Percentiles rank a stretch among this genome's conserved stretches.
Evolutionary conservation across 2,329 filamentous ascomycete genomes (phyloP).

Genomic region (Calonectria pseudoreteaudii): DNA sequence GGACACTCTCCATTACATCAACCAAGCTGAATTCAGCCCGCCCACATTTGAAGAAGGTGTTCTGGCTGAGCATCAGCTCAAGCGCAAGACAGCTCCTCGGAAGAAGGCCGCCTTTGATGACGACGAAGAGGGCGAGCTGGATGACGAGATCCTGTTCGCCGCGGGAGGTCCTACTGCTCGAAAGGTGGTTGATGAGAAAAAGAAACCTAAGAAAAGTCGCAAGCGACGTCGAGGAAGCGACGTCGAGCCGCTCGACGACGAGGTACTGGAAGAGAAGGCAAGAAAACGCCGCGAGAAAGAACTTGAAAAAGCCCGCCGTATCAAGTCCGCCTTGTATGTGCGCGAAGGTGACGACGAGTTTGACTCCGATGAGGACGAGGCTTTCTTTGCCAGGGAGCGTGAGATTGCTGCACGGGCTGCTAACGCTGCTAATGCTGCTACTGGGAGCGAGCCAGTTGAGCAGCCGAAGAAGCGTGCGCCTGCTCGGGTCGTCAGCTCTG

Average conservation of each 20-base stretch:
- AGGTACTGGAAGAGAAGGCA: conserved; percentile 74
- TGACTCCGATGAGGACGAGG: conserved; percentile 76
- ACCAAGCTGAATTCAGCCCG: conserved; percentile 82
- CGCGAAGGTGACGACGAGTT: conserved; percentile 88
- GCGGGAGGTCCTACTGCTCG: conserved; percentile 72
- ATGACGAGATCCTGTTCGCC: conserved; percentile 72
- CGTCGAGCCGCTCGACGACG: conserved; percentile 64
- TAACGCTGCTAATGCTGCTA: conserved; percentile 45
- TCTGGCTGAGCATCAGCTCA: conserved; percentile 82
- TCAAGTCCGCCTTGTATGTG: conserved; percentile 88
- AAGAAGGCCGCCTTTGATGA: conserved; percentile 76
- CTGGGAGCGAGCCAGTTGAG: conserved; percentile 9
- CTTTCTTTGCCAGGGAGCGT: conserved; percentile 82
- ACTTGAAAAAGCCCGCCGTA: conserved; percentile 79
- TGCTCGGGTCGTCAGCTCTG: conserved; percentile 38
- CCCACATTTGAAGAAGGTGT: conserved; percentile 81
- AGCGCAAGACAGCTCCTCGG: conserved; percentile 71
- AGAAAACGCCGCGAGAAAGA: conserved; percentile 74
- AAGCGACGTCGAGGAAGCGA: conserved; percentile 62
- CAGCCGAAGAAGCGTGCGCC: conserved; percentile 40
- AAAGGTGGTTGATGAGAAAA: conserved; percentile 66
- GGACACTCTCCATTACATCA: conserved; percentile 78
- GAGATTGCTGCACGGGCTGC: conserved; percentile 67
- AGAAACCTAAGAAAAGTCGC: conserved; percentile 61
- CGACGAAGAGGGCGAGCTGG: conserved; percentile 69